Evolutionary conservation across 192 early-diverging fungal species (phyloP), one percentile per base, ranked within the genome.

Genomic region (Podochytrium sp.): DNA sequence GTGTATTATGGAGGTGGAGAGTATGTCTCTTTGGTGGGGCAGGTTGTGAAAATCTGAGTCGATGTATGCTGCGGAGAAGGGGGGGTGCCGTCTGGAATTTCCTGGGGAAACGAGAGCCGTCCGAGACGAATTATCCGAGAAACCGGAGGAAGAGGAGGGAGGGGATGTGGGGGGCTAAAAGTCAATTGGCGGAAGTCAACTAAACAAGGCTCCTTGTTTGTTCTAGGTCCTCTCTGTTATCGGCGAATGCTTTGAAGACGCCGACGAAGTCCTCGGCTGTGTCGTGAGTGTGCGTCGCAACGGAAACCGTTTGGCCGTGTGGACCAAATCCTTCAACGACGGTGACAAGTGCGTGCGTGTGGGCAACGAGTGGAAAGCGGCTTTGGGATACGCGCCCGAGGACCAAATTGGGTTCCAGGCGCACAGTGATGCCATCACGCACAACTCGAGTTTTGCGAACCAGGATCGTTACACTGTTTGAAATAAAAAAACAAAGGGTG

Each of bases 291-390:
- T 65, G 7, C 63, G 63, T 47, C 90, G 91, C 76, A 87, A 81
- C 56, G 89, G 89, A 75, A 94, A 91, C 81, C 86, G 92, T 75
- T 84, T 97, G 70, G 86, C 91, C 35, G 78, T 97, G 51, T 96
- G 94, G 95, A 68, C 75, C 12, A 76, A 70, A 37, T 64, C 67
- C 5, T 50, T 40, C 29, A 41, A 53, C 34, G 62, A 65, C 52
- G 61, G 58, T 49, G 47, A 55, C 3, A 52, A 62, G 40, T 57
- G 57, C 34, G 64, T 57, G 16, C 71, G 55, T 61, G 25, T 69
- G 51, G 80, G 38, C 41, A 72, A 23, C 51, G 63, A 73, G 30
- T 82, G 77, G 81, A 82, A 82, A 61, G 33, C 39, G 37, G 59
- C 67, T 55, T 38, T 82, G 27, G 66, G 32, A 6, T 49, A 79